A percentile compares a stretch with the other conserved stretches of the same genome.
Evolutionary conservation across 2,329 filamentous ascomycete genomes (phyloP).

Genomic region (Claviceps humidiphila): DNA sequence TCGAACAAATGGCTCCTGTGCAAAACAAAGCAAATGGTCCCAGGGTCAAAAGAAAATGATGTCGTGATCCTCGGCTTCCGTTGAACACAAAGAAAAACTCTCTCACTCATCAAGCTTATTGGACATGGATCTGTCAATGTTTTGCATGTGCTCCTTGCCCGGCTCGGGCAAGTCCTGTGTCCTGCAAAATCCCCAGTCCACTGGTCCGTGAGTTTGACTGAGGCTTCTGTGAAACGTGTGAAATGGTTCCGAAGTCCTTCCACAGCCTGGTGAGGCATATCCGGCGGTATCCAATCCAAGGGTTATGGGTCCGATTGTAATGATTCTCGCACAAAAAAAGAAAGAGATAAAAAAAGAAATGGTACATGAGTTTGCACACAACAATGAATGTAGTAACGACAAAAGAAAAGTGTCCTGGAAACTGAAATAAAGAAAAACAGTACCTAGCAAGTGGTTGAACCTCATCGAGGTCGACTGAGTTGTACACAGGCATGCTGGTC

Average conservation of each 20-base stretch:
- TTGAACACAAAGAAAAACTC: background rate
- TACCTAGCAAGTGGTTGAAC: slow-evolving; percentile 50
- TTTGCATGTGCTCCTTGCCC: slow-evolving; percentile 4
- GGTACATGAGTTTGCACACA: slow-evolving; percentile 8
- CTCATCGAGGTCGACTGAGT: slow-evolving; percentile 41
- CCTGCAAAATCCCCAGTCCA: background rate
- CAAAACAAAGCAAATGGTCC: background rate
- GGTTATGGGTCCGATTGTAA: background rate
- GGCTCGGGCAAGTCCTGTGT: slow-evolving; percentile 9
- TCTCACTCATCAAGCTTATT: slow-evolving; percentile 3
- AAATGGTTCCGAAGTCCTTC: background rate
- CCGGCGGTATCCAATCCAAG: background rate
- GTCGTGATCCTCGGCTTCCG: background rate
- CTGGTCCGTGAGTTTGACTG: background rate
- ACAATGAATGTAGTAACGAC: background rate
- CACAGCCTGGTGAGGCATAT: background rate
- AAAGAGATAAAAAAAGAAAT: background rate
- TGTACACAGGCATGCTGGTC: slow-evolving; percentile 41
- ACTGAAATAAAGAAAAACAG: slow-evolving; percentile 34
- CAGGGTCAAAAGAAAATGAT: background rate
- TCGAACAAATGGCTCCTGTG: background rate
- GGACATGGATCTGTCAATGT: background rate
- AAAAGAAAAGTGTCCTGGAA: slow-evolving; percentile 28
- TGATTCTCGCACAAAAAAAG: slow-evolving; percentile 13
- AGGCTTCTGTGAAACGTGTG: background rate